These are phyloP conservation scores for Fusarium sp. DNA, from an alignment of 2,329 filamentous ascomycete species.

Conservation along the genomic window DNA sequence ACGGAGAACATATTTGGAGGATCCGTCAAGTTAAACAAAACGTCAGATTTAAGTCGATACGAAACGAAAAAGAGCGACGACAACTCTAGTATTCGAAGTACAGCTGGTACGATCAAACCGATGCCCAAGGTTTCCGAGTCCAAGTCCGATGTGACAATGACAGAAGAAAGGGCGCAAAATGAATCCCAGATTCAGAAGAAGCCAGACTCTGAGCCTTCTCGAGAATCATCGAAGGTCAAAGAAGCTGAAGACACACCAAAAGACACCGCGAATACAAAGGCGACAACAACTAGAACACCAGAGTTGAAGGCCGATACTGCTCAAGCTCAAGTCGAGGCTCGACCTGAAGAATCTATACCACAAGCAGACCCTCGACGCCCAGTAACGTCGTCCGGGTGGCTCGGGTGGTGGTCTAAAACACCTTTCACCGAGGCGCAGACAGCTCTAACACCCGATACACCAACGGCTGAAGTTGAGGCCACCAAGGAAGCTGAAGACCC, in stretches of 20 bases:
- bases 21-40: constrained; percentile 58
- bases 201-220: neutral
- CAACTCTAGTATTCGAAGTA: constrained; percentile 46
- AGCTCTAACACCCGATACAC: constrained; percentile 12
- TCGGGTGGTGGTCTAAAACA: constrained; percentile 61
- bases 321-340: constrained; percentile 3
- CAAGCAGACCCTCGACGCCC: constrained; percentile 24
- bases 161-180: constrained; percentile 24
- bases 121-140: constrained; percentile 44
- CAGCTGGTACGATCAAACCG: constrained; percentile 32
- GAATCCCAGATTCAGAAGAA: constrained; percentile 16
- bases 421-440: constrained; percentile 43
- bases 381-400: constrained; percentile 61
- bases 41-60: constrained; percentile 63
- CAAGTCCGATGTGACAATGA: constrained; percentile 31
- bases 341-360: neutral
- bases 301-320: neutral
- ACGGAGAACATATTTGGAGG: constrained; percentile 70
- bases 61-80: constrained; percentile 56
- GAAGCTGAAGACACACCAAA: constrained; percentile 7
- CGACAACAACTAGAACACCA: constrained; percentile 4
- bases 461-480: constrained; percentile 5
- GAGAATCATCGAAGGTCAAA: neutral
- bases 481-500: constrained; percentile 27
- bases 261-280: neutral